These are phyloP conservation scores for Sugiyamaella paludigena DNA, from an alignment of 1,139 yeast genomes.

Conservation along the genomic window DNA sequence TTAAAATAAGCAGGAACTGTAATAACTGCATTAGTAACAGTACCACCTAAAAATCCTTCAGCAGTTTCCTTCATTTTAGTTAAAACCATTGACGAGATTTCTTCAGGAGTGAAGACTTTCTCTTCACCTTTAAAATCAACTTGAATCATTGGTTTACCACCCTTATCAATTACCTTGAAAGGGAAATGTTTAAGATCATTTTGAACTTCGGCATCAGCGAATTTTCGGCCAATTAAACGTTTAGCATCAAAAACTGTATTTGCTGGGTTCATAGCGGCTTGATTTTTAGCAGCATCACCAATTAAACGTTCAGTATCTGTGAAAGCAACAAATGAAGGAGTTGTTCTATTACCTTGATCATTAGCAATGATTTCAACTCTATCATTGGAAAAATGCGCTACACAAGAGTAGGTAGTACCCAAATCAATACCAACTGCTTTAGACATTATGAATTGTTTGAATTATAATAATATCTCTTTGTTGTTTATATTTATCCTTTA, in stretches of 20 bases:
- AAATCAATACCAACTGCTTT: slow-evolving; percentile 71
- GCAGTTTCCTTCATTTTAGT: slow-evolving; percentile 96
- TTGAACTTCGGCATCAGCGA: slow-evolving; percentile 83
- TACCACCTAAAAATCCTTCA: slow-evolving; percentile 84
- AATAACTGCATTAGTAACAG: slow-evolving; percentile 84
- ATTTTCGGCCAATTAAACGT: slow-evolving; percentile 95
- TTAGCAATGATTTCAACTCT: slow-evolving; percentile 92
- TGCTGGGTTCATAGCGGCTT: slow-evolving; percentile 95
- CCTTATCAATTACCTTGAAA: slow-evolving; percentile 82
- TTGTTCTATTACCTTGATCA: slow-evolving; percentile 98
- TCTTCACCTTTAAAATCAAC: slow-evolving; percentile 93
- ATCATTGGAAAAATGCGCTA: slow-evolving; percentile 91
- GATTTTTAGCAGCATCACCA: slow-evolving; percentile 98
- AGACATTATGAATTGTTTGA: slow-evolving; percentile 30
- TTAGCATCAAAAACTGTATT: slow-evolving; percentile 96
- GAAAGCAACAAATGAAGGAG: slow-evolving; percentile 97
- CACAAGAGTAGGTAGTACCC: slow-evolving; percentile 99
- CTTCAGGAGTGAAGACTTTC: slow-evolving; percentile 93
- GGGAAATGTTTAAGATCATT: slow-evolving; percentile 95
- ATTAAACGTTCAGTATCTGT: slow-evolving; percentile 93
- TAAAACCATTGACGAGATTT: slow-evolving; percentile 90
- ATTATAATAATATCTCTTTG: too few relatives aligned
- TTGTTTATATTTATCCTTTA: too few relatives aligned
- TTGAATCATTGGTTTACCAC: slow-evolving; percentile 84
- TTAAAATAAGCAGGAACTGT: slow-evolving; percentile 96